A percentile compares a stretch with the other conserved stretches of the same genome.
These are phyloP conservation scores for Candida suzukii DNA, from an alignment of 805 yeast genomes.

Conservation along the genomic window DNA sequence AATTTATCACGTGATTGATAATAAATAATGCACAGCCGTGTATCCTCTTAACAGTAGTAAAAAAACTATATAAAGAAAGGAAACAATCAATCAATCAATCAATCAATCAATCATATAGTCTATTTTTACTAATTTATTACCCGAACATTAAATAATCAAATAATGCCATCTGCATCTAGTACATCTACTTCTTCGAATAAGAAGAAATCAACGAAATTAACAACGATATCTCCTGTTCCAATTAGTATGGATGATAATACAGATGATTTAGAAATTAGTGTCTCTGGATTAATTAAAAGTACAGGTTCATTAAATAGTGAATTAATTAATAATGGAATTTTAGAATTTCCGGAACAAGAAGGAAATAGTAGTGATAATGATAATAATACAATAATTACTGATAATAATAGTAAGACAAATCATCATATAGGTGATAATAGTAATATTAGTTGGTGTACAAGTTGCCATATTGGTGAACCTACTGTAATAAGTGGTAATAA, in stretches of 20 bases:
- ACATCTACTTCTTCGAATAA: no score
- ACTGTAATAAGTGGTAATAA: slow-evolving; percentile 18
- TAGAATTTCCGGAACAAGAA: no score
- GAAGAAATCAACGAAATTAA: not conserved
- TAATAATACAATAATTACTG: not conserved
- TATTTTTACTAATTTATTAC: no score
- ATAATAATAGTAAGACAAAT: not conserved
- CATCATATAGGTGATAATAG: not conserved
- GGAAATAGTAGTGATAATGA: not conserved
- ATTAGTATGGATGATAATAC: slow-evolving; percentile 30
- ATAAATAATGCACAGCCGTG: no score
- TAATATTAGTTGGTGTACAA: slow-evolving; percentile 19
- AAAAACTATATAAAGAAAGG: no score
- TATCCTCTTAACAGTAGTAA: no score
- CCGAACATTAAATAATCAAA: no score
- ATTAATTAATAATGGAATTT: no score
- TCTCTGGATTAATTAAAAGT: not conserved
- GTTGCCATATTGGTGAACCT: slow-evolving; percentile 26
- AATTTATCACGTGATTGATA: no score
- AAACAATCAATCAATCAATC: no score
- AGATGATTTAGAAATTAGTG: slow-evolving; percentile 1
- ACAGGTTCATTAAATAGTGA: slow-evolving; percentile 3
- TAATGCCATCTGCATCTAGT: no score
- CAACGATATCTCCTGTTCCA: slow-evolving; percentile 30
- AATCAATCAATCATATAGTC: no score